Percentiles rank a stretch among this genome's conserved stretches.
phyloP scores from a whole-genome alignment of 495 filamentous ascomycete genomes.

The Hyaloscypha variabilis region DNA sequence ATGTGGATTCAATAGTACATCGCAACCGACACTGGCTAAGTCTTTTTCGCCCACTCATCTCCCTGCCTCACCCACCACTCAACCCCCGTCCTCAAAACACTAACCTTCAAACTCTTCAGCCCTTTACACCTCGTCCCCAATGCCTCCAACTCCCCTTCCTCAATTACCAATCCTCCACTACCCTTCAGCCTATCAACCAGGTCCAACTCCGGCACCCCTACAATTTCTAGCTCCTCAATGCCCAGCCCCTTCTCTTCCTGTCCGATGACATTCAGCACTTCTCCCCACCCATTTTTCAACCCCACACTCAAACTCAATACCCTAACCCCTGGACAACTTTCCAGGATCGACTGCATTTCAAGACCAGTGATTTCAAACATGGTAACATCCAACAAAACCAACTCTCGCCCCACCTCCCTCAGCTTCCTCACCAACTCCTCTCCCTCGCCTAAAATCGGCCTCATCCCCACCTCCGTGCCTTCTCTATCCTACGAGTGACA shows the following conservation, averaged over 20 bases:
- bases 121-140: conserved; percentile 13
- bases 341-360: conserved; percentile 19
- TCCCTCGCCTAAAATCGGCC: conserved; percentile 4
- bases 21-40: too few species aligned
- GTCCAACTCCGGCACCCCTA: conserved; percentile 22
- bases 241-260: conserved; percentile 10
- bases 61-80: conserved; percentile 22
- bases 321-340: conserved; percentile 16
- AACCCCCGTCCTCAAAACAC: conserved; percentile 26
- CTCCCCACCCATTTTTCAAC: conserved; percentile 26
- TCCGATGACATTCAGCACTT: conserved; percentile 12
- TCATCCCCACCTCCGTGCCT: conserved; percentile 31
- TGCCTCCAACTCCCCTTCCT: not conserved
- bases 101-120: conserved; percentile 25
- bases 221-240: conserved; percentile 25
- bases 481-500: too few species aligned
- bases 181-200: conserved; percentile 26
- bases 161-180: conserved; percentile 3
- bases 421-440: conserved; percentile 11
- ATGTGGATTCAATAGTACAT: too few species aligned
- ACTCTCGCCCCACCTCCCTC: conserved; percentile 4
- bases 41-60: conserved; percentile 20
- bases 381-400: conserved; percentile 26
- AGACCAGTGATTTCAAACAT: conserved; percentile 19
- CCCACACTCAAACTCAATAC: conserved; percentile 11